Base-by-base conservation (phyloP, 805 yeast species). In the Schwanniomyces polymorphus region DNA sequence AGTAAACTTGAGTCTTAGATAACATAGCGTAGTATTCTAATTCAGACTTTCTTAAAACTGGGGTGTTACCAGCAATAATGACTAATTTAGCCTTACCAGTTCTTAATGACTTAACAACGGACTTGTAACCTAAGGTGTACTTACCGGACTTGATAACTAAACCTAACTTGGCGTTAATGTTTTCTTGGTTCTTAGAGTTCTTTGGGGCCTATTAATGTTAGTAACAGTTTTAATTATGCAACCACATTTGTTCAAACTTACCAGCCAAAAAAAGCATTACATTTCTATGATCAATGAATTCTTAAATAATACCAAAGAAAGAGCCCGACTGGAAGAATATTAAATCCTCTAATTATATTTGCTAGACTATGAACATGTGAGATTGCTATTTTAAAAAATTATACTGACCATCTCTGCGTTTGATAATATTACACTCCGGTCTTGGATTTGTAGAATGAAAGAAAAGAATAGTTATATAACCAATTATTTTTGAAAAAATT, bases 11-110 rank as follows among this genome's bases (percentile, higher is more conserved):
- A 75, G 97, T 88, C 89, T 91, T 92, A 76, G 98, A 88, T 77
- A 94, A 87, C 99, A 94, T 92, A 72, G 98, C 97, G 90, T 94
- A 94, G 87, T 94, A 94, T 85, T 94, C 99, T 78, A 94, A 86
- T 86, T 94, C 99, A 65, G 98, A 90, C 84, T 94, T 92, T 87
- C 98, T 92, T 79, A 94, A 88, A 70, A 92, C 96, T 81, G 99
- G 99, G 72, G 98, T 94, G 94, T 94, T 94, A 75, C 95, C 94
- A 70, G 99, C 97, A 71, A 94, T 85, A 81, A 94, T 87, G 75
- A 94, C 81, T 78, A 94, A 86, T 89, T 94, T 94, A 67, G 99
- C 96, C 86, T 92, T 92, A 75, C 97, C 97, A 77, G 89, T 89
- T 84, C 99, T 91, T 76, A 94, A 84, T 66, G 98, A 81, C 89